Evolutionary conservation across 805 yeast genomes (phyloP), one percentile per base, ranked within the genome.

Genomic region (Wickerhamomyces kurtzmanii): DNA sequence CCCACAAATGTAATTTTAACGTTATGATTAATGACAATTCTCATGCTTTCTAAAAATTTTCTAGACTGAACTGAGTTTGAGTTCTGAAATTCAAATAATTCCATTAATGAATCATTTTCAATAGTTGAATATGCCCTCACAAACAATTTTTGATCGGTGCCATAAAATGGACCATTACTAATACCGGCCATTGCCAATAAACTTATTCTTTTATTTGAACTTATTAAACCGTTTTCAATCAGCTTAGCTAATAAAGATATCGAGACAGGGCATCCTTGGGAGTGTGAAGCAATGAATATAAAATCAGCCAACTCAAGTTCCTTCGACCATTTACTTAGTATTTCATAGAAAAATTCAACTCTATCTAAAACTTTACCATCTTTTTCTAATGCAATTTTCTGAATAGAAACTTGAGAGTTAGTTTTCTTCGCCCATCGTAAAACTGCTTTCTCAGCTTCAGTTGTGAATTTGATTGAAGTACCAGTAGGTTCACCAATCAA

Each of bases 401-500:
- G 94, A n/a, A 89, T 71, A 19, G 68, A 65, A 9, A 75, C 49
- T 1, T 57, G 49, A 26, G 56, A 33, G 15, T 59, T 49, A 27
- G 59, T 44, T 25, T 48, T 47, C 18, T 58, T 39, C 28, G 76
- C 81, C 76, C 86, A 89, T 17, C 77, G 55, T 20, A 71, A 59
- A 1, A 91, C 68, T 0, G 87, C 76, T 32, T 62, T 63, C 38
- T 86, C 97, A 0, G 96, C 96, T 44, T 86, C 96, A 37, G 73
- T 76, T 19, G 94, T 85, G 54, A 89, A 91, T 47, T 80, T 79
- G 25, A 79, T 65, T 0, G 97, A 89, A 0, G 98, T 89, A 0
- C 98, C 98, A 13, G 93, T 91, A 4, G 98, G 98, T 37, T 87
- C 86, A 3, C 98, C 98, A 28, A 89, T 75, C 11, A 89, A 45